These are phyloP conservation scores for Talaromyces nanjingensis DNA, from an alignment of 495 filamentous ascomycete genomes.

Conservation along the genomic window DNA sequence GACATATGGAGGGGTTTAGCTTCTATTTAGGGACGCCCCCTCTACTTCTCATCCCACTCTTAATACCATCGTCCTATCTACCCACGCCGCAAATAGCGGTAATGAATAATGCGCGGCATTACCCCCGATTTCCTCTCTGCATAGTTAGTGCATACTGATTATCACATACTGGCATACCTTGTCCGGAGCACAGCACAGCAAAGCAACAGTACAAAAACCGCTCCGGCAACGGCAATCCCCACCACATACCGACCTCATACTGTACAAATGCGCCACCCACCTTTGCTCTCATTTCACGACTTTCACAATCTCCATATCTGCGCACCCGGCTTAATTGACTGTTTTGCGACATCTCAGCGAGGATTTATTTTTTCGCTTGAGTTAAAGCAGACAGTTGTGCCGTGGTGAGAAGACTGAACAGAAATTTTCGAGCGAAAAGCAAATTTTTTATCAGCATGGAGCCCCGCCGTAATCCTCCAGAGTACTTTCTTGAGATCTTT, in stretches of 20 bases:
- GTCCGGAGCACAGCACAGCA: too few relatives aligned
- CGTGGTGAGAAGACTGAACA: background rate
- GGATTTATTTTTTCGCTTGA: background rate
- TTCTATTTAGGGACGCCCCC: background rate
- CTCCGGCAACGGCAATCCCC: background rate
- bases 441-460: slow-evolving; percentile 32
- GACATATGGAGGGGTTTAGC: background rate
- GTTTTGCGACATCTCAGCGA: background rate
- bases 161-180: background rate
- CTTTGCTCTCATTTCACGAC: background rate
- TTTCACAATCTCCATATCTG: background rate
- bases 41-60: background rate
- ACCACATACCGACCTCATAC: background rate
- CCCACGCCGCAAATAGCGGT: background rate
- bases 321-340: background rate
- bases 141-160: background rate
- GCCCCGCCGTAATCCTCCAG: slow-evolving; percentile 58
- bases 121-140: background rate
- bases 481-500: slow-evolving; percentile 80
- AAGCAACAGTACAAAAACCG: too few relatives aligned
- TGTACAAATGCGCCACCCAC: background rate
- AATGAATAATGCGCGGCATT: background rate
- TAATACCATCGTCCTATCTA: background rate
- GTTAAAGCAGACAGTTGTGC: background rate
- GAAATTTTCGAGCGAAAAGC: background rate